A percentile compares a stretch with the other conserved stretches of the same genome.
phyloP scores from a whole-genome alignment of 129 eudicot species.

The Centaurea solstitialis region DNA sequence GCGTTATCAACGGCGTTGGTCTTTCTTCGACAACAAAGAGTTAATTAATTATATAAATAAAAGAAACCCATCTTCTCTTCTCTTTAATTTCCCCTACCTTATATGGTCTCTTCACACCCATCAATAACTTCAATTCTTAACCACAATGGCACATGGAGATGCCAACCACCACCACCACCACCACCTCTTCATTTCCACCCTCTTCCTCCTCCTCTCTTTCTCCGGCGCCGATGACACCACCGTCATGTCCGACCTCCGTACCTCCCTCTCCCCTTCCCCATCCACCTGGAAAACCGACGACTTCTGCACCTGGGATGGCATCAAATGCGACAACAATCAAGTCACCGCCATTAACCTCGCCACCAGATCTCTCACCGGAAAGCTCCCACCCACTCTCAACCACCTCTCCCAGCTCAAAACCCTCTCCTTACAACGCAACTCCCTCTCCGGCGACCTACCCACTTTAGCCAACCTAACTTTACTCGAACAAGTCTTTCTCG shows the following conservation, averaged over 20 bases:
- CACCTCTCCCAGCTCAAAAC: constrained; percentile 50
- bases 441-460: constrained; percentile 55
- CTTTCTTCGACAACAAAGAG: background rate
- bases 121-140: background rate
- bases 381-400: constrained; percentile 42
- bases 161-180: constrained; percentile 26
- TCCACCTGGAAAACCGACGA: constrained; percentile 42
- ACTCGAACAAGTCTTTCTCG: constrained; percentile 37
- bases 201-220: constrained; percentile 29
- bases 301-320: constrained; percentile 48
- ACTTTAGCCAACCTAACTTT: constrained; percentile 46
- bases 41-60: background rate
- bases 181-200: constrained; percentile 10
- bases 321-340: constrained; percentile 41
- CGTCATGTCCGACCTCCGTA: constrained; percentile 39
- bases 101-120: constrained; percentile 10
- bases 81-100: constrained; percentile 3
- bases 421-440: constrained; percentile 43
- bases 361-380: constrained; percentile 48
- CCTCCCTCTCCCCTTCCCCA: constrained; percentile 36
- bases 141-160: constrained; percentile 34
- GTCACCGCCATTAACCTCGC: constrained; percentile 48
- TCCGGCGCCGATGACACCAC: constrained; percentile 46
- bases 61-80: background rate
- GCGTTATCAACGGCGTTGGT: background rate